phyloP scores from a whole-genome alignment of 2,329 filamentous ascomycete genomes.

The Clarireedia monteithiana region DNA sequence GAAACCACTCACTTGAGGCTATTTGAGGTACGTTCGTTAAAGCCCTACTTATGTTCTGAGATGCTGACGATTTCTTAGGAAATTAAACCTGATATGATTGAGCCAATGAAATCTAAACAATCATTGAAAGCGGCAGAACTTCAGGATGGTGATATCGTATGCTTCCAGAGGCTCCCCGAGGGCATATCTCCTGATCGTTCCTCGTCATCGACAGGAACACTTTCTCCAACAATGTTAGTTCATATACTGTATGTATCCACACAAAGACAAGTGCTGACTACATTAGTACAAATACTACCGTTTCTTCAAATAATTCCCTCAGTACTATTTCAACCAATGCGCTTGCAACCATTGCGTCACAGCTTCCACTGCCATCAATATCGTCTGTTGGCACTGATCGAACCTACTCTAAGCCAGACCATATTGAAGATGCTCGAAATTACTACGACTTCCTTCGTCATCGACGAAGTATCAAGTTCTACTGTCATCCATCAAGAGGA shows the following conservation, averaged over 20 bases:
- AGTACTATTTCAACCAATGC: not conserved
- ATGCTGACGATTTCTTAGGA: constrained; percentile 43
- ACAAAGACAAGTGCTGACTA: not conserved
- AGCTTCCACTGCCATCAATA: not conserved
- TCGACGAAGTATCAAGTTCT: constrained; percentile 71
- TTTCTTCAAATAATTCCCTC: not conserved
- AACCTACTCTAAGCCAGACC: constrained; percentile 31
- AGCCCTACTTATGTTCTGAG: not conserved
- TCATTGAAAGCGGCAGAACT: constrained; percentile 87
- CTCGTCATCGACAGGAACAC: no score
- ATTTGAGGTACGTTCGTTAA: constrained; percentile 55
- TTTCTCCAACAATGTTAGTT: no score
- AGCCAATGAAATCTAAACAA: constrained; percentile 83
- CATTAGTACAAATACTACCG: not conserved
- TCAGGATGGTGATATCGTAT: constrained; percentile 94
- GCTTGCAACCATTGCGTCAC: not conserved
- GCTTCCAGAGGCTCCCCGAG: constrained; percentile 63
- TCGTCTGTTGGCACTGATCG: constrained; percentile 18
- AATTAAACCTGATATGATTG: constrained; percentile 97
- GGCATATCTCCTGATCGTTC: constrained; percentile 35
- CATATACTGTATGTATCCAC: no score
- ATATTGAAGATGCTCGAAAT: constrained; percentile 63
- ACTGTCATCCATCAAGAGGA: constrained; percentile 55
- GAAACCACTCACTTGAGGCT: constrained; percentile 63
- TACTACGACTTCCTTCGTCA: constrained; percentile 94